Evolutionary conservation across 768 basidiomycete genomes (phyloP), one percentile per base, ranked within the genome.

Genomic region (Lentinula detonsa): DNA sequence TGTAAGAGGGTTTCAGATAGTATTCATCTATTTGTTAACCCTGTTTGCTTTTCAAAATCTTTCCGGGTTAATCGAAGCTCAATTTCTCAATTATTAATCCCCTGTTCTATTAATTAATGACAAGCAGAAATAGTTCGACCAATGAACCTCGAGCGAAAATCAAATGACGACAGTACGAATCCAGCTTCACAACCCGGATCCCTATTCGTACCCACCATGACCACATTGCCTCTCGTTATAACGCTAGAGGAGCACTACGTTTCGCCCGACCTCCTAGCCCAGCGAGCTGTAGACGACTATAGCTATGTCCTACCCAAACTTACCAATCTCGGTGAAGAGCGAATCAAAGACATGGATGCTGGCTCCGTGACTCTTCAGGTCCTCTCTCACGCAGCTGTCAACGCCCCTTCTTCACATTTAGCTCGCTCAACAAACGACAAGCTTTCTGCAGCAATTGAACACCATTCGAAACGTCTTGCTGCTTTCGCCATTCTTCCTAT

Each of bases 401-500:
- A 43, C 5, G 40, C 40, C 23, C 55, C 28, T 31, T 43, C 55
- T 13, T 40, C 55, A 11, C 40, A 56, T 8, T n/a, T 56, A 15
- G 55, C 55, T 43, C 55, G 55, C 8, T 23, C 21, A 11, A 40
- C 40, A 9, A 56, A 56, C 39, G 55, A 56, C 55, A 40, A 56
- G 55, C 55, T 56, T 16, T n/a, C 43, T n/a, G 40, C 55, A 23
- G 55, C 55, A 15, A 23, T 56, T 11, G 40, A 56, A 21, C 18
- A 45, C 5, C 55, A 28, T 8, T n/a, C 55, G 10, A 42, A 56
- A 43, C 55, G 55, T 40, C 16, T 56, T 8, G 39, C 39, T 31
- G 55, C 40, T 15, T 56, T 56, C 18, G 55, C 55, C 11, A 43
- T 28, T 33, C 55, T 56, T 18, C 55, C 55, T n/a, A 56, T 56